Percentiles rank a stretch among this genome's conserved stretches.
phyloP scores from a whole-genome alignment of 139 green algal species.

The Coelastrella sp. region DNA sequence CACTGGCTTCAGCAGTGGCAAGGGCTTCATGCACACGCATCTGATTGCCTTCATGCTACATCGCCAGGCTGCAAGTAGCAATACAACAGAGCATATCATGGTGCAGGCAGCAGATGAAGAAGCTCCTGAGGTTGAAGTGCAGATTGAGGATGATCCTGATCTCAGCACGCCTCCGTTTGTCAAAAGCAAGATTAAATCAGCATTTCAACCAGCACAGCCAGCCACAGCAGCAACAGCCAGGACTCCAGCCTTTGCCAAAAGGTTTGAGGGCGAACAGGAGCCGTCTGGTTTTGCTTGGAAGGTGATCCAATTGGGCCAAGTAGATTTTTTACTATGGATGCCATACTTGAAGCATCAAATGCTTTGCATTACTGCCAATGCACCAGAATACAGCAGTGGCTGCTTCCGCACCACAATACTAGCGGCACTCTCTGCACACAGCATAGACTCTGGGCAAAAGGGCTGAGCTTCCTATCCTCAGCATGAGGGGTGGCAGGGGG shows the following conservation, averaged over 20 bases:
- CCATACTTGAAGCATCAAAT: not conserved
- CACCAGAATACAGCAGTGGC: not conserved
- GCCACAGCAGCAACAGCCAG: not conserved
- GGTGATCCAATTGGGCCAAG: not conserved
- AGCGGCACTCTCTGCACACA: too few species aligned
- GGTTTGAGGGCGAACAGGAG: not conserved
- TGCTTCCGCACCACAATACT: too few species aligned
- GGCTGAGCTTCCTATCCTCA: too few species aligned
- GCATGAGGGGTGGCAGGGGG: too few species aligned
- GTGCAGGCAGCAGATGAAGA: slow-evolving; percentile 24
- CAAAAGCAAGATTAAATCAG: slow-evolving; percentile 15
- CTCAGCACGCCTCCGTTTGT: not conserved
- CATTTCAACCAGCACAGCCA: not conserved
- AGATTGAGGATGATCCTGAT: slow-evolving; percentile 24
- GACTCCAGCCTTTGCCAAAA: not conserved
- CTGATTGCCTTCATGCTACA: too few species aligned
- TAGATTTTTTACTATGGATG: too few species aligned
- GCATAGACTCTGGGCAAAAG: too few species aligned
- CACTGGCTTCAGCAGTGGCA: too few species aligned
- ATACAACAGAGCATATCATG: not conserved
- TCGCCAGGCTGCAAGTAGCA: too few species aligned
- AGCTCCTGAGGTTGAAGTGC: slow-evolving; percentile 8
- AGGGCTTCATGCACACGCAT: too few species aligned
- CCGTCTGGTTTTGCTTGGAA: slow-evolving; percentile 31
- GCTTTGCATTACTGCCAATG: not conserved